Evolutionary conservation across 768 basidiomycete species (phyloP), one percentile per base, ranked within the genome.

Genomic region (Panus rudis): DNA sequence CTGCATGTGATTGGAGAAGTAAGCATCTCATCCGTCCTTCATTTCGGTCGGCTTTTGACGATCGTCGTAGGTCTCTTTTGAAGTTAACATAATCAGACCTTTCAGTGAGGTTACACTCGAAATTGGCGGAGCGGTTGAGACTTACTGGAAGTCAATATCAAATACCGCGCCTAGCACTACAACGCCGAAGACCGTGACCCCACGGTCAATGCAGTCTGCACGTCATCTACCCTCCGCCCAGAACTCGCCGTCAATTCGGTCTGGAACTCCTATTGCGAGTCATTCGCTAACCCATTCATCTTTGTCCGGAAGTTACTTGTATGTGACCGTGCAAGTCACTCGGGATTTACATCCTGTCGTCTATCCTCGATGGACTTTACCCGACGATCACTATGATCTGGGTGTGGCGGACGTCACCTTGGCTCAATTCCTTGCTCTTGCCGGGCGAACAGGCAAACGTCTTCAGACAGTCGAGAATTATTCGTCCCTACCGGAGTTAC

Each of bases 1-100:
- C 69, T 99, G 38, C 90, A 93, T 62, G 77, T 90, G 39, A 92
- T 98, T 48, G 96, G 96, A 54, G 91, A 98, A 75, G 89, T 87
- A 61, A 48, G 67, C 55, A 17, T 17, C 44, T 44, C 41, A 23
- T n/a, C n/a, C n/a, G n/a, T n/a, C n/a, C n/a, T n/a, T n/a, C 41
- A n/a, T 40, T n/a, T 19, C n/a, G 5, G 25, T 27, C 16, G 30
- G 37, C 12, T 39, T 31, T 6, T 23, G 37, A 12, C 30, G 25
- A 23, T 40, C 41, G 11, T 39, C 25, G 19, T 46, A 92, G 89
- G 84, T 97, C 19, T 78, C 83, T 39, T 93, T 97, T 62, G 91
- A 91, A 55, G 72, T 90, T 24, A 87, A 79, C 53, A 76, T 92
- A 45, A 79, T 94, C 48, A 84, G 81, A 7, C 86, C 92, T 1